Conservation (phyloP, 2,329 filamentous ascomycete species). For the Akanthomyces uredinophilus region DNA sequence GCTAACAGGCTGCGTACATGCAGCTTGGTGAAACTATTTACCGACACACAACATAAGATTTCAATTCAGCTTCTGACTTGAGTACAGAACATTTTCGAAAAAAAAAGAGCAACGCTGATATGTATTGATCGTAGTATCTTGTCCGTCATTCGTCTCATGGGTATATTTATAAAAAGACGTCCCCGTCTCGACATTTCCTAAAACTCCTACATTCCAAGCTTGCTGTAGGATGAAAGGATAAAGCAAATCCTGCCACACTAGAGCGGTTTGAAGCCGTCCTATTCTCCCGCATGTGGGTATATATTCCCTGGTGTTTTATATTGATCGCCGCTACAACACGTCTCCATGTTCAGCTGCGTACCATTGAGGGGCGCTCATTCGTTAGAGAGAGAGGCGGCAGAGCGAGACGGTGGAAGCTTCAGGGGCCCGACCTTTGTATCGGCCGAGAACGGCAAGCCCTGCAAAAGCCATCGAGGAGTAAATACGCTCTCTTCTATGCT, state of each 20-base stretch:
- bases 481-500: not conserved
- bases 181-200: no score
- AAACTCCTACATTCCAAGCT: not conserved
- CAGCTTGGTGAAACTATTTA: no score
- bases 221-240: not conserved
- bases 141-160: not conserved
- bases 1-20: not conserved
- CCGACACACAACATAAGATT: no score
- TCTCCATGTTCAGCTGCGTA: not conserved
- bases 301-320: not conserved
- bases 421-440: not conserved
- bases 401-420: not conserved
- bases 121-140: not conserved
- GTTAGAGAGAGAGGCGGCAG: not conserved
- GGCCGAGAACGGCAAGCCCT: not conserved
- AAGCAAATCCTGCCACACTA: not conserved
- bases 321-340: not conserved
- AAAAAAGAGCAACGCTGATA: not conserved
- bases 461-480: not conserved
- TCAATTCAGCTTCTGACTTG: no score
- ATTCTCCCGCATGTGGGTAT: not conserved
- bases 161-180: not conserved
- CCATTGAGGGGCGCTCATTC: not conserved
- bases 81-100: not conserved
- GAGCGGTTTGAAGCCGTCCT: not conserved